Evolutionary conservation across 2,329 filamentous ascomycete genomes (phyloP).

Genomic region (Biscogniauxia marginata): DNA sequence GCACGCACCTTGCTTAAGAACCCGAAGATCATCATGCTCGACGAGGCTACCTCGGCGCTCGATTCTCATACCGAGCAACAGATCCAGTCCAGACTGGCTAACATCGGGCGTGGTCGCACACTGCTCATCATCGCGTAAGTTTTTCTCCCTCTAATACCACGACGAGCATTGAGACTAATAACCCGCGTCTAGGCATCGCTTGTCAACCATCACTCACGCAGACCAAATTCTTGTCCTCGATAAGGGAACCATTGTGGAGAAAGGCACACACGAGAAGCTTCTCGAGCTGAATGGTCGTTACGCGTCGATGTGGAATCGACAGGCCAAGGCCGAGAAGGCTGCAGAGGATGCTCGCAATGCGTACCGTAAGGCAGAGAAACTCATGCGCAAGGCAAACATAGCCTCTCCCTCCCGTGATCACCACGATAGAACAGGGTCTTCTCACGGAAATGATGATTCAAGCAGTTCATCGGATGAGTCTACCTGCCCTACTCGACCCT

Average conservation of each 20-base stretch:
- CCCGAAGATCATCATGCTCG: slow-evolving; percentile 86
- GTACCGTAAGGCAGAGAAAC: slow-evolving; percentile 41
- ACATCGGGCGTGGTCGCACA: slow-evolving; percentile 80
- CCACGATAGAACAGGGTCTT: slow-evolving; percentile 28
- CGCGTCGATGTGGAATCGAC: slow-evolving; percentile 84
- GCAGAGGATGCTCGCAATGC: slow-evolving; percentile 55
- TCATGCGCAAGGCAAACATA: slow-evolving; percentile 52
- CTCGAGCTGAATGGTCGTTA: slow-evolving; percentile 71
- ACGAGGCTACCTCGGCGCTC: slow-evolving; percentile 88
- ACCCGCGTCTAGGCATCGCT: slow-evolving; percentile 59
- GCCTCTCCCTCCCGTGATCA: slow-evolving; percentile 28
- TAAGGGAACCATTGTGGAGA: slow-evolving; percentile 73
- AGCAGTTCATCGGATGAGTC: slow-evolving; percentile 35
- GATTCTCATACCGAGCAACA: slow-evolving; percentile 92
- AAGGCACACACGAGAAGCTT: slow-evolving; percentile 76
- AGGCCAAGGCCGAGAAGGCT: slow-evolving; percentile 74
- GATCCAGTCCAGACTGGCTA: slow-evolving; percentile 83
- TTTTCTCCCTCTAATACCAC: neutral
- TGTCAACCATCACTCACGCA: slow-evolving; percentile 82
- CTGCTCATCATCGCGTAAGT: slow-evolving; percentile 91
- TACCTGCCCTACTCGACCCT: slow-evolving; percentile 14
- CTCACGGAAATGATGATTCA: slow-evolving; percentile 41
- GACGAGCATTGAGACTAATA: slow-evolving; percentile 15
- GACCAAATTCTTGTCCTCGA: slow-evolving; percentile 82
- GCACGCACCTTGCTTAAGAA: slow-evolving; percentile 91